phyloP scores from a whole-genome alignment of 169 alveolate species.

The Plasmodium cynomolgi region DNA sequence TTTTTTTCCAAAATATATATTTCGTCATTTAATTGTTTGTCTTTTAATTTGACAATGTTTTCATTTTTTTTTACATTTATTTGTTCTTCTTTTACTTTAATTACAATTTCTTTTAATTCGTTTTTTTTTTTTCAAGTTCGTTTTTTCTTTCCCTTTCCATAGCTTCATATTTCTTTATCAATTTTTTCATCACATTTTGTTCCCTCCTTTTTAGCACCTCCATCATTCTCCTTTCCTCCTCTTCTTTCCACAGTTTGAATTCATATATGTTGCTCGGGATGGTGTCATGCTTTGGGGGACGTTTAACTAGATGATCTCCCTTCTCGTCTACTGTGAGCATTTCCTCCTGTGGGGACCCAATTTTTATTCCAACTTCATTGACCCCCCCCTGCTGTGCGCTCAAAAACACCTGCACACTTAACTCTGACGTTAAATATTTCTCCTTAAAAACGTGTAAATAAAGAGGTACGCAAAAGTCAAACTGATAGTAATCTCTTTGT shows the following conservation, averaged over 20 bases:
- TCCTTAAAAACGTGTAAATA: constrained; percentile 55
- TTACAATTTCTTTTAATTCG: constrained; percentile 59
- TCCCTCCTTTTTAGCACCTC: constrained; percentile 35
- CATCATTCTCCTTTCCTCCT: constrained; percentile 22
- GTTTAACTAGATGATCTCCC: neutral
- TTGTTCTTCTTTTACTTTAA: constrained; percentile 60
- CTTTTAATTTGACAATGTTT: constrained; percentile 35
- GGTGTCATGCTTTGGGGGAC: neutral
- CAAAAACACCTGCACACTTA: neutral
- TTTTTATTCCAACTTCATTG: neutral
- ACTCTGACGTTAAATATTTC: constrained; percentile 55
- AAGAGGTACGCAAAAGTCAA: constrained; percentile 1
- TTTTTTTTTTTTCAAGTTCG: constrained; percentile 52
- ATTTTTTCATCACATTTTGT: constrained; percentile 12
- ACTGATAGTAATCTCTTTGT: constrained; percentile 11
- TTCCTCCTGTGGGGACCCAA: neutral
- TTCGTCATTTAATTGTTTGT: constrained; percentile 55
- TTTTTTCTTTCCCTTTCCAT: constrained; percentile 68
- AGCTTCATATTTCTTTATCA: constrained; percentile 30
- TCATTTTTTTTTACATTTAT: constrained; percentile 35
- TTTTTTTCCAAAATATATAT: constrained; percentile 34
- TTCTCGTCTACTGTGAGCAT: neutral
- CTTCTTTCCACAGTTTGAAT: constrained; percentile 57
- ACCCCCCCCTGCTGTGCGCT: neutral
- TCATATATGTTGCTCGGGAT: constrained; percentile 46